Percentiles rank a stretch among this genome's conserved stretches.
Conservation (phyloP, 2,329 filamentous ascomycete species). For the Aulographum hederae region DNA sequence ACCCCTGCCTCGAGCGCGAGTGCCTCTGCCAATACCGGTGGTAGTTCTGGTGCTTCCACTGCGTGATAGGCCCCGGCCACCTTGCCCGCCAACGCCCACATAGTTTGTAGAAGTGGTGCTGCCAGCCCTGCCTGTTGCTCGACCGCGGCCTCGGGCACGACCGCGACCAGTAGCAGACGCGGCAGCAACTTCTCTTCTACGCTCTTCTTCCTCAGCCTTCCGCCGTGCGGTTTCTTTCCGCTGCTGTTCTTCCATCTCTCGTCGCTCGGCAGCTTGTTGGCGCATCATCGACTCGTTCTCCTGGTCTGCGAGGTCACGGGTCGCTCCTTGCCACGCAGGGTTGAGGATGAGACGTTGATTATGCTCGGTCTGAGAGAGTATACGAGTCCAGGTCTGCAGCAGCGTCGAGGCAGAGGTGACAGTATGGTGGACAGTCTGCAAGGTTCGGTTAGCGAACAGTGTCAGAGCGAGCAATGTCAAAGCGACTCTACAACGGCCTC, state of each 20-base stretch:
- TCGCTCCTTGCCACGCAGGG: constrained; percentile 75
- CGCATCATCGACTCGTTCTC: constrained; percentile 61
- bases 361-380: constrained; percentile 92
- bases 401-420: constrained; percentile 76
- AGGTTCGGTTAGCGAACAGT: too few species aligned
- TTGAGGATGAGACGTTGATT: constrained; percentile 85
- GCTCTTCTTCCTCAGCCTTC: constrained; percentile 31
- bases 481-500: neutral
- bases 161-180: constrained; percentile 21
- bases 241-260: constrained; percentile 60
- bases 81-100: constrained; percentile 23
- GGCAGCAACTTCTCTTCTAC: constrained; percentile 41
- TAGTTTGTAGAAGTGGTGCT: constrained; percentile 13
- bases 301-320: constrained; percentile 67
- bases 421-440: constrained; percentile 70
- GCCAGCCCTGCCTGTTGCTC: constrained; percentile 13
- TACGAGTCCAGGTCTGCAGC: constrained; percentile 88
- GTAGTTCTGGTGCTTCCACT: neutral
- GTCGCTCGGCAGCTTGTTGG: constrained; percentile 61
- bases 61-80: constrained; percentile 22
- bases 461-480: constrained; percentile 2
- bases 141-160: constrained; percentile 16
- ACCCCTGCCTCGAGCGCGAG: neutral
- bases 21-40: neutral
- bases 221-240: constrained; percentile 49